phyloP scores from a whole-genome alignment of 176 grass and related monocot genomes.

The Carex kokanica region DNA sequence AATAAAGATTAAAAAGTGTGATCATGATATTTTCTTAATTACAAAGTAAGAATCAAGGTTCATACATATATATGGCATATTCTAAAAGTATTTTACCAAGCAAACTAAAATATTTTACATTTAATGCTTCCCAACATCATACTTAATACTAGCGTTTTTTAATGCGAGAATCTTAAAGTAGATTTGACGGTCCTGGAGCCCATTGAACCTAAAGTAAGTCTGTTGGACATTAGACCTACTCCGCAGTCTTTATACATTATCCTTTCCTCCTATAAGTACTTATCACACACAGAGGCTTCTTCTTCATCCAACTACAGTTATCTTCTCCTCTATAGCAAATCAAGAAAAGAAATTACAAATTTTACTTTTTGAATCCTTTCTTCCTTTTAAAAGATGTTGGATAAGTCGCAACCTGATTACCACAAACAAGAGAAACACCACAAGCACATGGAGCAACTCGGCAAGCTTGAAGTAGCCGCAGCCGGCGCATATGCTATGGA shows the following conservation, averaged over 20 bases:
- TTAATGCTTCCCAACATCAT: too few relatives aligned
- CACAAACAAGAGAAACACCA: constrained; percentile 63
- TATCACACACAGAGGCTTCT: not conserved
- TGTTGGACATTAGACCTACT: too few relatives aligned
- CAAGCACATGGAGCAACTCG: constrained; percentile 66
- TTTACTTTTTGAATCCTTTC: not conserved
- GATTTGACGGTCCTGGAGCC: too few relatives aligned
- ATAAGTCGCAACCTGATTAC: constrained; percentile 36
- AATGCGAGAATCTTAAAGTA: too few relatives aligned
- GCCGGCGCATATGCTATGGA: constrained; percentile 53
- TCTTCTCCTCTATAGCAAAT: not conserved
- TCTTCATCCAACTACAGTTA: not conserved
- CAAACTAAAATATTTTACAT: too few relatives aligned
- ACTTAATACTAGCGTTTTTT: too few relatives aligned
- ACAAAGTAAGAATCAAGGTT: too few relatives aligned
- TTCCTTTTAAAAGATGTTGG: not conserved
- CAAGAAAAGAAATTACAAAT: not conserved
- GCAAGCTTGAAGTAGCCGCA: constrained; percentile 40
- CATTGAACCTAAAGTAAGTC: too few relatives aligned
- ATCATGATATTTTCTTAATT: too few relatives aligned
- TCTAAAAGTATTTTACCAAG: too few relatives aligned
- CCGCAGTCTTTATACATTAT: not conserved
- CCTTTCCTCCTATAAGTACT: not conserved
- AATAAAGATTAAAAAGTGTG: too few relatives aligned
- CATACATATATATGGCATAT: too few relatives aligned